Base-by-base conservation (phyloP, 352 stramenopile genomes). In the Phytophthora citrophthora region DNA sequence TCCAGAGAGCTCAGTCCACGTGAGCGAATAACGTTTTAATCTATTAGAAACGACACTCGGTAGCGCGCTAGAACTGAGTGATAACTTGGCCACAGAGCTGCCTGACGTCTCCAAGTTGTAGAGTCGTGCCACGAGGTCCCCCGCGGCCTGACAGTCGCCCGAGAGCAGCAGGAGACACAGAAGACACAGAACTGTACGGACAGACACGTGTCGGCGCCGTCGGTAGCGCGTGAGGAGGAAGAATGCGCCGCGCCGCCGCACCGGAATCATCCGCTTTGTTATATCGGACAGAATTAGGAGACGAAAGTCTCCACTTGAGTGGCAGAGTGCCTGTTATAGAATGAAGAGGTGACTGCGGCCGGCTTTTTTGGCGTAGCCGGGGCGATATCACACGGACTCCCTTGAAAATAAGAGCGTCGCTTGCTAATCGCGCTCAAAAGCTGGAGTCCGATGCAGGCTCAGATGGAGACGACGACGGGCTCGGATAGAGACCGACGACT, bases 101-200 rank as follows among this genome's bases (percentile, higher is more conserved):
- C 75, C 77, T 4, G 53, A 58, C 34, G 54, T 61, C 29, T 83
- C 54, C 7, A 80, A 54, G 38, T 68, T 47, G 72, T 86, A 89
- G 18, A 90, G 70, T 8, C 77, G 74, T 16, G 68, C 71, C 40
- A 85, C 80, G 56, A 91, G 72, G 66, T 91, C 80, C 48, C 69
- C 72, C 12, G 68, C 68, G 47, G 65, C 74, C 20, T 34, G 31
- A 6, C 36, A 60, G 47, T 43, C 46, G 13, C 38, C 20, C 0
- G 32, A 38, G 1, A 60, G 54, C 23, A 71, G 39, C 29, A 69
- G 41, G 0, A 72, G 60, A 46, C 34, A 61, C 18, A 61, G n/a
- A 12, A 67, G 62, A 53, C 46, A 61, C 2, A 76, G 47, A 6
- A 39, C 5, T 15, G 20, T 5, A 34, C 26, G 13, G 8, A 40